These are phyloP conservation scores for Diaporthe caulivora DNA, from an alignment of 2,329 filamentous ascomycete genomes.

Conservation along the genomic window DNA sequence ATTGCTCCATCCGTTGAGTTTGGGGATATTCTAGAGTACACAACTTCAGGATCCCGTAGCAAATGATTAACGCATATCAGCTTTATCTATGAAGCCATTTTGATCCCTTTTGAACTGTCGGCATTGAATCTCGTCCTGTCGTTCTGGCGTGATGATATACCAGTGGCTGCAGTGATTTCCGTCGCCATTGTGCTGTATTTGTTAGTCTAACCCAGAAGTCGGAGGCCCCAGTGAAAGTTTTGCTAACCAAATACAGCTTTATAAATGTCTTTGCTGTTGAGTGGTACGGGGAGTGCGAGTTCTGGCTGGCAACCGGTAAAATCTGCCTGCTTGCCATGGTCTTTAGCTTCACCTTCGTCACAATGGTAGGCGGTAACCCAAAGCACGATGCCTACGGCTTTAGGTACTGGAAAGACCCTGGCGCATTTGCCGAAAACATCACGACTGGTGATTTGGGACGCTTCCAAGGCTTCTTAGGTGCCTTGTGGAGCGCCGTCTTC, in stretches of 20 bases:
- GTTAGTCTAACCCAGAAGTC: slow-evolving; percentile 53
- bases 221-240: background rate
- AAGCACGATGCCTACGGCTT: slow-evolving; percentile 77
- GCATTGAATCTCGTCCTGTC: slow-evolving; percentile 56
- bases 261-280: slow-evolving; percentile 76
- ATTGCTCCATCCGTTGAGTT: too few species aligned
- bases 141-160: slow-evolving; percentile 62
- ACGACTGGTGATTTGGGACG: slow-evolving; percentile 72
- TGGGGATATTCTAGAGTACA: too few species aligned
- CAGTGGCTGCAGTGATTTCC: slow-evolving; percentile 64
- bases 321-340: slow-evolving; percentile 75
- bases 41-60: too few species aligned
- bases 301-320: slow-evolving; percentile 74
- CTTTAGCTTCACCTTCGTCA: slow-evolving; percentile 81
- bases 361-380: slow-evolving; percentile 84
- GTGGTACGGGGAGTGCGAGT: slow-evolving; percentile 79
- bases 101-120: slow-evolving; percentile 57
- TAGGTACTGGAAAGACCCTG: slow-evolving; percentile 73
- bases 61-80: too few species aligned
- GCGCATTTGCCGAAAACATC: slow-evolving; percentile 72
- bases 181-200: slow-evolving; percentile 68
- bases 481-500: slow-evolving; percentile 74
- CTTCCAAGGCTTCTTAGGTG: slow-evolving; percentile 78
- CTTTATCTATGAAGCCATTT: slow-evolving; percentile 55
- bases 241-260: slow-evolving; percentile 42